Conservation (phyloP, 2,329 filamentous ascomycete species). For the Fusarium praegraminearum region DNA sequence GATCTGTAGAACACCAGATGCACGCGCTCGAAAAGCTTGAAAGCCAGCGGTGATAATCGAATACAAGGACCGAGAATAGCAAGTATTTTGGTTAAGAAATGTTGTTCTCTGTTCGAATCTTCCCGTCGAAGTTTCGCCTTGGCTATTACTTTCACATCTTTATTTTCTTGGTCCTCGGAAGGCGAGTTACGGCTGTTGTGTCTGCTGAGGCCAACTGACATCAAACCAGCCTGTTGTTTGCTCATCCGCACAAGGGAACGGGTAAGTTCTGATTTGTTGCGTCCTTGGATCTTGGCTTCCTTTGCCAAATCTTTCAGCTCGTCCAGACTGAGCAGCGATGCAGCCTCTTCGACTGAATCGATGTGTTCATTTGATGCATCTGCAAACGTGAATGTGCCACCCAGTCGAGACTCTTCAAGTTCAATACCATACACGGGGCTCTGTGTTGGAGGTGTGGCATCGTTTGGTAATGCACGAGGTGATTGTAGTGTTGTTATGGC, state of each 20-base stretch:
- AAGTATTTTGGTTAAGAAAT: conserved; percentile 83
- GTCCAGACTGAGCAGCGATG: conserved; percentile 83
- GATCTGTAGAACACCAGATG: conserved; percentile 97
- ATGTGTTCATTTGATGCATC: conserved; percentile 81
- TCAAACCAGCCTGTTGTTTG: conserved; percentile 79
- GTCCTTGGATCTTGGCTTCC: conserved; percentile 87
- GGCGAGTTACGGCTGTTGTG: conserved; percentile 70
- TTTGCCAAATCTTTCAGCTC: conserved; percentile 88
- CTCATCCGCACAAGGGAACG: conserved; percentile 79
- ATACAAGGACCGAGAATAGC: conserved; percentile 85
- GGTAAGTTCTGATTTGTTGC: conserved; percentile 85
- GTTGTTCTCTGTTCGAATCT: conserved; percentile 73
- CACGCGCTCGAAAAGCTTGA: conserved; percentile 91
- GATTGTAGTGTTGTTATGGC: conserved; percentile 76
- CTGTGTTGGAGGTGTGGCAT: conserved; percentile 16
- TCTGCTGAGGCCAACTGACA: conserved; percentile 74
- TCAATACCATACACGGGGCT: conserved; percentile 49
- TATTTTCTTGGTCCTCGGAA: conserved; percentile 59
- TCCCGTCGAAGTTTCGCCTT: conserved; percentile 45
- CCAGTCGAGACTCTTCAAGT: conserved; percentile 61
- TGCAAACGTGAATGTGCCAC: conserved; percentile 77
- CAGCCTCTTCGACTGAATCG: conserved; percentile 83
- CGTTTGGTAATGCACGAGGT: conserved; percentile 64
- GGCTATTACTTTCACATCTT: conserved; percentile 18
- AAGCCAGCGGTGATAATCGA: conserved; percentile 76